Base-by-base conservation (phyloP, 2,329 filamentous ascomycete species). In the Penicillium sp. region DNA sequence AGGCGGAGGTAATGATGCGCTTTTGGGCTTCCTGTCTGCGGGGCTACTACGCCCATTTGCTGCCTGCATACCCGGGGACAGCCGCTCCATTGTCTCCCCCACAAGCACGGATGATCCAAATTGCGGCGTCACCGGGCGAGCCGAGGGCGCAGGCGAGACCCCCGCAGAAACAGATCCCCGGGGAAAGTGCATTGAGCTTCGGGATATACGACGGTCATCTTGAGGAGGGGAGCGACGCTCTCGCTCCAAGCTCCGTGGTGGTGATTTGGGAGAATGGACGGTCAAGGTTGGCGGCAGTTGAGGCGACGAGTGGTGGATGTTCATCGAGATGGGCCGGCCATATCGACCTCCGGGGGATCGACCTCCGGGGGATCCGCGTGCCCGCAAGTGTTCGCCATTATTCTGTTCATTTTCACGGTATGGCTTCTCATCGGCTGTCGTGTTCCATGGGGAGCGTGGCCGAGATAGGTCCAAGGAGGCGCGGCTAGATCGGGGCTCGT, bases 1-100 rank as follows among this genome's bases (percentile, higher is more conserved):
- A 0, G 90, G 89, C 4, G 92, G 91, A 10, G 91, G 90, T 11
- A 81, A 73, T 4, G 82, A 81, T 2, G 70, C 61, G 49, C 75
- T 77, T 61, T 77, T 77, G 14, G 60, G 49, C 52, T 75, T 73
- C 13, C 69, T 66, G 33, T 72, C 71, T 11, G 75, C 60, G 10
- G 65, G 57, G 16, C 66, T 69, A 24, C 58, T 40, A 56, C 57
- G 51, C 16, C 61, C 50, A 60, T 60, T 56, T 40, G 65, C 52
- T 9, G 50, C 11, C 24, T 62, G 36, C 46, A 54, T 33, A 54
- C 59, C 18, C n/a, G 70, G 68, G 1, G 71, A 70, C 7, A 69
- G 40, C 7, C 67, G 67, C 10, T 54, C 59, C 16, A 33, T 27
- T 22, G 59, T 58, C 24, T 65, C 62, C 18, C 64, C 65, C 7